Base-by-base conservation (phyloP, 352 stramenopile genomes). In the Phytophthora sp. region DNA sequence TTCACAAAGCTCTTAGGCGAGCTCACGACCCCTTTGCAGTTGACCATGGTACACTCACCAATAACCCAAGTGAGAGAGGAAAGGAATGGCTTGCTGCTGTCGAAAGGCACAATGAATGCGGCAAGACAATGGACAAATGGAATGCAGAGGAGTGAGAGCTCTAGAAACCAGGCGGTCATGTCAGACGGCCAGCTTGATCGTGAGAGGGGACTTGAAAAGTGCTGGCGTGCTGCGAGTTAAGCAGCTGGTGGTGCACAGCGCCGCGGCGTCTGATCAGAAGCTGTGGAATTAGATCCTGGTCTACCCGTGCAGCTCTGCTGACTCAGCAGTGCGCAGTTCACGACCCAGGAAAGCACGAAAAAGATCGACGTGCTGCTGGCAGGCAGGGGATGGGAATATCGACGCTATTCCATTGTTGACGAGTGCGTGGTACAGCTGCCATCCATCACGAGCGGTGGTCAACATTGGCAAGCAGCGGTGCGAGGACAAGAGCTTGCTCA, bases 161-260 rank as follows among this genome's bases (percentile, higher is more conserved):
- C 27, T 58, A 51, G 49, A 61, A 65, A 74, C 54, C 66, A 74
- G 59, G 58, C 60, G 50, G 39, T n/a, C 50, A 36, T 59, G 51
- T 61, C 65, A 65, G 58, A 69, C 42, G 46, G 42, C 50, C 36
- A 57, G 42, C 57, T 63, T 65, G n/a, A n/a, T n/a, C n/a, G n/a
- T n/a, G 58, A 65, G 47, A 64, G 42, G 29, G 23, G 65, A 39
- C 41, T 59, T 31, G 57, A 51, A n/a, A 58, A 27, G 26, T n/a
- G 38, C 33, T 71, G 57, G 41, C 47, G 60, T 56, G 54, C 60
- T 74, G 41, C 35, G 16, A 20, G 7, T 31, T 58, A 64, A 75
- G 62, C 67, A 72, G 67, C 56, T 74, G 66, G 60, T 27, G 3
- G 46, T 53, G 26, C 45, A 49, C 33, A 51, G 35, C n/a, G 47